phyloP scores from a whole-genome alignment of 2,329 filamentous ascomycete genomes.

The Coleophoma crateriformis region DNA sequence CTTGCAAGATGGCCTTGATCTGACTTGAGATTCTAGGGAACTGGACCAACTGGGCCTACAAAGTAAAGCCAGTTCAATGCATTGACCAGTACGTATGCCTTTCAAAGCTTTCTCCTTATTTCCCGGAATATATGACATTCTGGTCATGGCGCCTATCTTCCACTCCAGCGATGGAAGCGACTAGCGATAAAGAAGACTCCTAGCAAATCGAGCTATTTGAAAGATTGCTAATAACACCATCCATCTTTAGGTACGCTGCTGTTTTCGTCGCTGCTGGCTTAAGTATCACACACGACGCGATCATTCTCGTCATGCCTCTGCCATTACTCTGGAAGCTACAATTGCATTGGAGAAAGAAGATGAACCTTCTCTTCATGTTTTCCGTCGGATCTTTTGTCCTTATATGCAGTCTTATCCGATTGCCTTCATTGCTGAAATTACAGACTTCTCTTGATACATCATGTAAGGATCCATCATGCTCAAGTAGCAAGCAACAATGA shows the following conservation, averaged over 20 bases:
- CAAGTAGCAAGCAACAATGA: neutral
- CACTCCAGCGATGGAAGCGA: no score
- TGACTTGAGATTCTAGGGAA: neutral
- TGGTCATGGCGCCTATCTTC: no score
- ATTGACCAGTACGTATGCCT: neutral
- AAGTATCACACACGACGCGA: constrained; percentile 4
- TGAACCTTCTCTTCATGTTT: constrained; percentile 6
- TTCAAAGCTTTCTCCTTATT: no score
- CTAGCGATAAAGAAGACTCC: no score
- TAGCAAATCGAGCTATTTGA: no score
- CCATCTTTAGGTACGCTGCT: neutral
- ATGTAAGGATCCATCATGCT: constrained; percentile 3
- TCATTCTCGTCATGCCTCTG: constrained; percentile 7
- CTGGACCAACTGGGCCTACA: constrained; percentile 10
- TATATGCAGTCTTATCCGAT: constrained; percentile 4
- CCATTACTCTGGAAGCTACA: constrained; percentile 4
- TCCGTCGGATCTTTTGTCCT: constrained; percentile 8
- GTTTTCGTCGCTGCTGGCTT: constrained; percentile 3
- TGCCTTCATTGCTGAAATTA: constrained; percentile 4
- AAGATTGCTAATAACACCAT: no score
- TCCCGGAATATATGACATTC: no score
- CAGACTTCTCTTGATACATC: constrained; percentile 4
- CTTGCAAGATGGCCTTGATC: no score
- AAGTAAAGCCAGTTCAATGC: constrained; percentile 4
- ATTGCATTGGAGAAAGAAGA: constrained; percentile 2